Percentiles rank a stretch among this genome's conserved stretches.
Conservation (phyloP, 2,329 filamentous ascomycete species). For the Aphanocladium album region DNA sequence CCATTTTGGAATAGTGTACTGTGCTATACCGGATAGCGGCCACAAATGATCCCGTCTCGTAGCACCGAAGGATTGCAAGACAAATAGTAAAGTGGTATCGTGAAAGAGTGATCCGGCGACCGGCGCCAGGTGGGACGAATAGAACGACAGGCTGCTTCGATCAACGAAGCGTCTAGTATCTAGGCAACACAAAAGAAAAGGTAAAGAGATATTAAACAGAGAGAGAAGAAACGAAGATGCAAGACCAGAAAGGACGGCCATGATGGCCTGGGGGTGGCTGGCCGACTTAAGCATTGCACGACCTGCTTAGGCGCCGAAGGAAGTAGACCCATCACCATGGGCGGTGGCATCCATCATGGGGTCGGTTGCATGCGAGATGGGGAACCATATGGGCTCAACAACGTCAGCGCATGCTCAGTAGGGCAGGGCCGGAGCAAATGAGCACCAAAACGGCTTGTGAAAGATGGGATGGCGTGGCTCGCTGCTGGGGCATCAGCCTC, state of each 20-base stretch:
- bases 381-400: not conserved
- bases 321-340: not conserved
- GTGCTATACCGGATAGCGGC: slow-evolving; percentile 11
- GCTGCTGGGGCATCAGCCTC: not conserved
- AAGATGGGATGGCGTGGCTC: slow-evolving; percentile 5
- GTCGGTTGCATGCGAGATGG: slow-evolving; percentile 5
- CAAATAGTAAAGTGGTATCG: slow-evolving; percentile 16
- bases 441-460: not conserved
- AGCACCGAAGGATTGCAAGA: not conserved
- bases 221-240: slow-evolving; percentile 29
- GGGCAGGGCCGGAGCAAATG: not conserved
- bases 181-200: slow-evolving; percentile 20
- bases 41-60: slow-evolving; percentile 8
- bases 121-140: slow-evolving; percentile 28
- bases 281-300: slow-evolving; percentile 16
- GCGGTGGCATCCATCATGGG: slow-evolving; percentile 6
- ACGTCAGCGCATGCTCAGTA: slow-evolving; percentile 2
- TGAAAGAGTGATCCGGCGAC: slow-evolving; percentile 27
- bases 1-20: slow-evolving; percentile 5
- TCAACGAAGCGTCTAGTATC: slow-evolving; percentile 37
- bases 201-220: slow-evolving; percentile 25
- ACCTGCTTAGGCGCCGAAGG: slow-evolving; percentile 3
- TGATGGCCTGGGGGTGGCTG: slow-evolving; percentile 11
- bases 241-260: slow-evolving; percentile 21
- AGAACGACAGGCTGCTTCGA: slow-evolving; percentile 39